phyloP scores from a whole-genome alignment of 1,284 basidiomycete species.

The Heimioporus retisporus region DNA sequence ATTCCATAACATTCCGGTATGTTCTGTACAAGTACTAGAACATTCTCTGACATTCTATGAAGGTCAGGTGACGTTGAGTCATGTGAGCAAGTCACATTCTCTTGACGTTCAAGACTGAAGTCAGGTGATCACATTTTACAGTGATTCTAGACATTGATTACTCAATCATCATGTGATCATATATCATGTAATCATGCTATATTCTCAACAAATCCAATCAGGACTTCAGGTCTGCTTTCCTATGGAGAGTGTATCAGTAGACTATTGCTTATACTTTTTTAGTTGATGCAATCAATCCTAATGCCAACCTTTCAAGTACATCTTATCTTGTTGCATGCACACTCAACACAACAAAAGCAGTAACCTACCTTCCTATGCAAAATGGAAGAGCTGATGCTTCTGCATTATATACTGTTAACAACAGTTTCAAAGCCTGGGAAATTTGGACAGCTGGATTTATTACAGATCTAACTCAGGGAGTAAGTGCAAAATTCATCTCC shows the following conservation, averaged over 20 bases:
- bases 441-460: conserved; percentile 3
- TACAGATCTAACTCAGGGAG: conserved; percentile 6
- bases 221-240: no score
- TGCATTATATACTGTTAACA: neutral
- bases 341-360: conserved; percentile 1
- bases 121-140: no score
- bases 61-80: no score
- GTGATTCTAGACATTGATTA: no score
- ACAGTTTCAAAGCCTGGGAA: neutral
- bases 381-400: conserved; percentile 3
- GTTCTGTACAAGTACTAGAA: no score
- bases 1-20: no score
- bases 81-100: no score
- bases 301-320: neutral
- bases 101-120: no score
- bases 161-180: no score
- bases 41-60: no score
- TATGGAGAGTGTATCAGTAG: no score
- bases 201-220: neutral
- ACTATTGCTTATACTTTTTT: neutral
- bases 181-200: no score
- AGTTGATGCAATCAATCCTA: neutral
- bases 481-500: neutral
- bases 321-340: conserved; percentile 19
- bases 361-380: conserved; percentile 5